Percentiles rank a stretch among this genome's conserved stretches.
Evolutionary conservation across 176 grass and related monocot species (phyloP).

Genomic region (Oryza glumipatula): DNA sequence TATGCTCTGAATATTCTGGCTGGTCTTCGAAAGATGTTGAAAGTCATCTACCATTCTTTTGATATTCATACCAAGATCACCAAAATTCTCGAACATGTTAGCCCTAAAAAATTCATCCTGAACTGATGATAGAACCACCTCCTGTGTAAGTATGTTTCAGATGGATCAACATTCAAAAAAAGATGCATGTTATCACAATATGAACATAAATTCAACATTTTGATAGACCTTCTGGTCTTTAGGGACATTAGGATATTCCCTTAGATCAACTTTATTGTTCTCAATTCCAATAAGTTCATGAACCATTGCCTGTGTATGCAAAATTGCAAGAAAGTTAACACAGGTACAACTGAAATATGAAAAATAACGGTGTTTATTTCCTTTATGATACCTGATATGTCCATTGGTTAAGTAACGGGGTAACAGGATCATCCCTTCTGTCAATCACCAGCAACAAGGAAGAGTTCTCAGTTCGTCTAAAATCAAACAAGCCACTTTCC

Average conservation of each 20-base stretch:
- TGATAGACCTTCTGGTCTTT: constrained; percentile 88
- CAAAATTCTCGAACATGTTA: constrained; percentile 97
- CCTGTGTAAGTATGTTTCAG: constrained; percentile 56
- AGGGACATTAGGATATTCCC: constrained; percentile 63
- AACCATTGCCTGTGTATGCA: constrained; percentile 75
- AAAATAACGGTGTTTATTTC: not conserved
- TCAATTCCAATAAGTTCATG: constrained; percentile 94
- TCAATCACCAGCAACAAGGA: constrained; percentile 88
- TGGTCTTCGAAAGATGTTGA: constrained; percentile 97
- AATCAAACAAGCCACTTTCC: constrained; percentile 95
- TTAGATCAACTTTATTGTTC: constrained; percentile 95
- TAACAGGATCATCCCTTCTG: constrained; percentile 96
- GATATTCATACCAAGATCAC: constrained; percentile 99
- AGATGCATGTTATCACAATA: constrained; percentile 26
- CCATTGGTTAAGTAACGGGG: constrained; percentile 97
- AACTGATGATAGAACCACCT: constrained; percentile 94
- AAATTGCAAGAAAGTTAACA: constrained; percentile 30
- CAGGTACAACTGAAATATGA: constrained; percentile 13
- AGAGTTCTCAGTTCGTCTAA: constrained; percentile 89
- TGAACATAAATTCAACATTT: constrained; percentile 35
- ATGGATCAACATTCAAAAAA: constrained; percentile 40
- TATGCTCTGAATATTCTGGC: constrained; percentile 93
- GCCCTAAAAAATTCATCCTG: constrained; percentile 88
- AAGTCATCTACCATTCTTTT: constrained; percentile 99
- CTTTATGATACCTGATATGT: constrained; percentile 83